Evolutionary conservation across 1,139 yeast species (phyloP), one percentile per base, ranked within the genome.

Genomic region (Geotrichum siamense): DNA sequence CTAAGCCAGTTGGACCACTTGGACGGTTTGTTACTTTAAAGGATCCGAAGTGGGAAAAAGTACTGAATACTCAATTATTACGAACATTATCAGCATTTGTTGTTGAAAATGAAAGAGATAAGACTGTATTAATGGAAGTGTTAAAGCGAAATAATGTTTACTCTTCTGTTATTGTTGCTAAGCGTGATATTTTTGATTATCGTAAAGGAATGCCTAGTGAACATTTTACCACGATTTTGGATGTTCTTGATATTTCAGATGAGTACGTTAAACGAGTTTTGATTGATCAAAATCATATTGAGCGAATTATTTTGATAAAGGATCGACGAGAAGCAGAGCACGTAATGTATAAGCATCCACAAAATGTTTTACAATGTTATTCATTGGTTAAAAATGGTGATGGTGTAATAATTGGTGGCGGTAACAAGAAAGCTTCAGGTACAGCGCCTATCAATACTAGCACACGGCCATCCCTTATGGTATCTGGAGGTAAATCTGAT

Each of bases 1-100:
- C 59, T 2, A 56, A 54, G 19, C 94, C 94, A 0, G 61, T 83
- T n/a, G 98, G 98, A 0, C 99, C 99, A 0, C 49, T 89, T 1
- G 97, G 96, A 0, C 55, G 70, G 6, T 67, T 67, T 48, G 69
- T 87, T 2, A 69, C 74, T 8, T 67, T 91, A 13, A 82, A 77
- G 16, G 75, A 64, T 52, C 64, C 69, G n/a, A 61, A 70, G 33
- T 89, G 89, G 89, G 65, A 73, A 5, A 72, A 72, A 16, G 60
- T 83, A 3, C 60, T 91, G 12, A 93, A 85, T 54, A 61, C 75
- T 0, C 59, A 69, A 13, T 52, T 79, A 32, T 68, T 70, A 2
- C 64, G 68, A 13, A 62, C 76, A 0, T 61, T 85, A 15, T 76
- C 72, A 37, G 69, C 87, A 0, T 87, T 85, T 60, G 68, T 84